These are phyloP conservation scores for Cutaneotrichosporon mucoides DNA, from an alignment of 1,284 basidiomycete genomes.

Conservation along the genomic window DNA sequence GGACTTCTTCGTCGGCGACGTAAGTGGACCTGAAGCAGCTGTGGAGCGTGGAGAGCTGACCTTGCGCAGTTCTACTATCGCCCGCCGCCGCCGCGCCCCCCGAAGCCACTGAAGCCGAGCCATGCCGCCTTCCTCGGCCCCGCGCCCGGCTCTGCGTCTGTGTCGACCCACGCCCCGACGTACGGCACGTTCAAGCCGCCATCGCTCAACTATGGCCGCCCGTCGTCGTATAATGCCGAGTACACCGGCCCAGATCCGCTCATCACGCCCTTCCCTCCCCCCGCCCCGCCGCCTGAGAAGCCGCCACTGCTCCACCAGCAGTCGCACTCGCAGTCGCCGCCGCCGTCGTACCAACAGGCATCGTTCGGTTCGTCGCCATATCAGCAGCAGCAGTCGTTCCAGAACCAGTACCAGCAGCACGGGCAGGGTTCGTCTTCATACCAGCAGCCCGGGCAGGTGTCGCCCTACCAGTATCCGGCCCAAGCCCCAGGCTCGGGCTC, in stretches of 20 bases:
- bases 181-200: conserved; percentile 1
- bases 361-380: too few relatives aligned
- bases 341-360: neutral
- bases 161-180: neutral
- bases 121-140: neutral
- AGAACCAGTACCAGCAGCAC: too few relatives aligned
- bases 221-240: neutral
- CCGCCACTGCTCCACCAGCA: too few relatives aligned
- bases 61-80: neutral
- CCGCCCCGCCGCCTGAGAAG: neutral
- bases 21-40: too few relatives aligned
- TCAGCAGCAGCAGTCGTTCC: too few relatives aligned
- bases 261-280: neutral
- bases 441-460: too few relatives aligned
- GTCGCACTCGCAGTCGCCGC: neutral
- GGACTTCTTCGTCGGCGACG: conserved; percentile 1
- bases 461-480: too few relatives aligned
- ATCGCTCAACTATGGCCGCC: neutral
- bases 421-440: too few relatives aligned
- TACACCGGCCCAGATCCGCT: neutral
- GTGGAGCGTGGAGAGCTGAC: too few relatives aligned
- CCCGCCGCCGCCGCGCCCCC: neutral
- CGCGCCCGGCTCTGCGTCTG: neutral
- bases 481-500: neutral
- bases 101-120: neutral